Conservation (phyloP, 768 basidiomycete genomes). For the Rhizopogon vulgaris region DNA sequence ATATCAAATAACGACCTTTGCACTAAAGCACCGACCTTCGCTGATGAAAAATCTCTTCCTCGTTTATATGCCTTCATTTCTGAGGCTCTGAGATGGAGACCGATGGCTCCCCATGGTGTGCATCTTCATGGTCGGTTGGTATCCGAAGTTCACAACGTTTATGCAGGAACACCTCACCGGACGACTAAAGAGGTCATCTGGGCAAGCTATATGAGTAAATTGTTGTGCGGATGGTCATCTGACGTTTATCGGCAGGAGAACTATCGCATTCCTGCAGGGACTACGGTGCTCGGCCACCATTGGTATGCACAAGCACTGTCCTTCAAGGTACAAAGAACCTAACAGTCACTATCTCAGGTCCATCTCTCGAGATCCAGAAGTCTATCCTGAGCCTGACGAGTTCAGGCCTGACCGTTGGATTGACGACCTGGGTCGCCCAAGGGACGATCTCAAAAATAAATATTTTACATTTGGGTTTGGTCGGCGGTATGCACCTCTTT, state of each 20-base stretch:
- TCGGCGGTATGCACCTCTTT: conserved; percentile 21
- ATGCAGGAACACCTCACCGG: neutral
- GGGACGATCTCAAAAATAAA: conserved; percentile 42
- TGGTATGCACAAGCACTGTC: conserved; percentile 6
- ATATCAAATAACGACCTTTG: neutral
- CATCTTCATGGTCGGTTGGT: neutral
- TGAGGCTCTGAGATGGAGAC: conserved; percentile 28
- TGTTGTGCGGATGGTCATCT: neutral
- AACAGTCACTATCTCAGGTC: neutral
- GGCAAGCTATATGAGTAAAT: neutral
- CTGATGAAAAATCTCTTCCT: conserved; percentile 20
- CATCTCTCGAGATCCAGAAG: conserved; percentile 14
- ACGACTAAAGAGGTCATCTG: neutral
- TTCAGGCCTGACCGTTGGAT: conserved; percentile 58
- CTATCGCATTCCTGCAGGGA: conserved; percentile 17
- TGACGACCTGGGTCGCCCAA: conserved; percentile 31
- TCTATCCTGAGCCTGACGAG: conserved; percentile 32
- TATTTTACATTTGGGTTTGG: conserved; percentile 52
- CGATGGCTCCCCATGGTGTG: conserved; percentile 15
- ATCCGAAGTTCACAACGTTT: neutral
- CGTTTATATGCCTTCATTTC: conserved; percentile 24
- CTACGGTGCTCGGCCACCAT: conserved; percentile 14
- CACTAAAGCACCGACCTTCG: conserved; percentile 24
- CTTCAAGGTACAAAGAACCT: neutral
- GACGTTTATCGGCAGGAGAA: conserved; percentile 11